These are phyloP conservation scores for Nitzschia palea DNA, from an alignment of 108 stramenopile species.

Conservation along the genomic window DNA sequence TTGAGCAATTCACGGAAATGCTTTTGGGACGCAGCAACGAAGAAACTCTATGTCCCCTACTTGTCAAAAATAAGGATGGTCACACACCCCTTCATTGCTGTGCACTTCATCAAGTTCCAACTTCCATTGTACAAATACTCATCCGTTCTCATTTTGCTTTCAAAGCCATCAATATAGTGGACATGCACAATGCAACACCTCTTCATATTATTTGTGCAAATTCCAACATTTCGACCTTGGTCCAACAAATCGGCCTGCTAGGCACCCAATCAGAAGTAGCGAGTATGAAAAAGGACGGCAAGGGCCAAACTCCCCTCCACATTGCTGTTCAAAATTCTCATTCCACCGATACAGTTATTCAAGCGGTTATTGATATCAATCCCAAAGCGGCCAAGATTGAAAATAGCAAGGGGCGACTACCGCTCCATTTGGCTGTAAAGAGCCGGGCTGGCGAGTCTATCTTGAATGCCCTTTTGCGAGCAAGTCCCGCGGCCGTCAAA, in stretches of 20 bases:
- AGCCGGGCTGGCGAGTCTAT: slow-evolving; percentile 43
- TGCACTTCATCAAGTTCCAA: slow-evolving; percentile 50
- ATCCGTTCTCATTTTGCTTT: slow-evolving; percentile 40
- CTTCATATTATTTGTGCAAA: slow-evolving; percentile 30
- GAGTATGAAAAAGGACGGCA: slow-evolving; percentile 37
- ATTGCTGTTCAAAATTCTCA: slow-evolving; percentile 59
- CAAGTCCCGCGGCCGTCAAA: slow-evolving; percentile 50
- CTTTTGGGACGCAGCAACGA: slow-evolving; percentile 10
- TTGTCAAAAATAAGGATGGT: slow-evolving; percentile 19
- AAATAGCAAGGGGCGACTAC: slow-evolving; percentile 46
- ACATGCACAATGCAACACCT: slow-evolving; percentile 43
- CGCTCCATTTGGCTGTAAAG: slow-evolving; percentile 62
- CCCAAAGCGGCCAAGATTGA: slow-evolving; percentile 47
- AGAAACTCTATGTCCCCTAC: slow-evolving; percentile 9
- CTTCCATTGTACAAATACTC: slow-evolving; percentile 39
- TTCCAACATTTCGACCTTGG: not conserved
- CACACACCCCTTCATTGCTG: slow-evolving; percentile 65
- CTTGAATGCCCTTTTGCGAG: slow-evolving; percentile 52
- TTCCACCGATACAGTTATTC: slow-evolving; percentile 44
- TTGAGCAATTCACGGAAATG: slow-evolving; percentile 20
- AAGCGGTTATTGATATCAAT: slow-evolving; percentile 49
- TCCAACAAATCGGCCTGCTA: slow-evolving; percentile 33
- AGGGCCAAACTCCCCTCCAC: slow-evolving; percentile 42
- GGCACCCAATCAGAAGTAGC: slow-evolving; percentile 46
- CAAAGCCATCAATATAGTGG: slow-evolving; percentile 38